Conservation (phyloP, 2,329 filamentous ascomycete genomes). For the Fusarium nodosum region DNA sequence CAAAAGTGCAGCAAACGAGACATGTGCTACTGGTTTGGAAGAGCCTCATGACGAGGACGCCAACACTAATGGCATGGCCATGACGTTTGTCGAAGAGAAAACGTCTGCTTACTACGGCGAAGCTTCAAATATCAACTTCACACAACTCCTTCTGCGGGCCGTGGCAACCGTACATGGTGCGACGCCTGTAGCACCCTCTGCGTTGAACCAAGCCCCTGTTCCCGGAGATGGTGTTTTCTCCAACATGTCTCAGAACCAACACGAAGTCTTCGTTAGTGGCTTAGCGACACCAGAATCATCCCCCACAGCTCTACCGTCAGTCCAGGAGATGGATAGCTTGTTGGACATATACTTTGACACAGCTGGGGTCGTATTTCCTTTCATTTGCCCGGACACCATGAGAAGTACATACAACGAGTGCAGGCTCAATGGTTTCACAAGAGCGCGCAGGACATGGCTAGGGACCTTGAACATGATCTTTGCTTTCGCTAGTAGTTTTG, state of each 20-base stretch:
- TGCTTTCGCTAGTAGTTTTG: neutral
- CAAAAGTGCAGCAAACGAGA: neutral
- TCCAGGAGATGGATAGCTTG: constrained; percentile 1
- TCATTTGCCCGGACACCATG: constrained; percentile 2
- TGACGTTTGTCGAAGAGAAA: constrained; percentile 11
- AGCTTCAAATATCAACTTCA: constrained; percentile 4
- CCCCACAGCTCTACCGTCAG: neutral
- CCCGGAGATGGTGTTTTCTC: neutral
- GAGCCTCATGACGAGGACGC: constrained; percentile 1
- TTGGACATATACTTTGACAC: constrained; percentile 3
- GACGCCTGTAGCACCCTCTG: neutral
- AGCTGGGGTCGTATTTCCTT: neutral
- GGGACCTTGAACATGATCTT: constrained; percentile 7
- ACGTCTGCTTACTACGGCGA: neutral
- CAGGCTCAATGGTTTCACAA: neutral
- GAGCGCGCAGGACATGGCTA: neutral
- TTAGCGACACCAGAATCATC: neutral
- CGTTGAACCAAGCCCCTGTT: neutral
- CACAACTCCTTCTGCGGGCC: neutral
- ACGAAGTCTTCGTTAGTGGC: neutral
- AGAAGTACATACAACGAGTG: constrained; percentile 2
- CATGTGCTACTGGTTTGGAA: neutral
- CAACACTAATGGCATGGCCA: constrained; percentile 6
- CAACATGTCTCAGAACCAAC: neutral
- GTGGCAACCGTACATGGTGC: neutral